Conservation (phyloP, 305 asterid genomes). For the Rubia peregrina region DNA sequence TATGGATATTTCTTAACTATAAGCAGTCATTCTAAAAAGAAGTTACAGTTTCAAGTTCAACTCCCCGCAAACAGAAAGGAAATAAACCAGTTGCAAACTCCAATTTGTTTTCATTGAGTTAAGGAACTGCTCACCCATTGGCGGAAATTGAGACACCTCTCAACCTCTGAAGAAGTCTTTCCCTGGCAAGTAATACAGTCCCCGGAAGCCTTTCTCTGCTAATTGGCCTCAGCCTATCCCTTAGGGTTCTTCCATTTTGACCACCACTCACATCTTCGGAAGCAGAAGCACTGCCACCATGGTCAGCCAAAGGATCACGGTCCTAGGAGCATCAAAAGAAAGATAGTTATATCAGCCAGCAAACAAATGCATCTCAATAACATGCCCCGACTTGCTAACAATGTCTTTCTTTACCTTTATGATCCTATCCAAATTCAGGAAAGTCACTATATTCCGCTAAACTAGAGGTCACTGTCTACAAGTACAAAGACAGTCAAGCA, state of each 20-base stretch:
- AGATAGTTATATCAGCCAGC: neutral
- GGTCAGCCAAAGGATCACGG: constrained; percentile 44
- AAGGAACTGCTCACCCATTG: constrained; percentile 37
- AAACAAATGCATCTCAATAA: constrained; percentile 1
- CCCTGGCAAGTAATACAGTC: constrained; percentile 82
- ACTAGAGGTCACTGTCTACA: neutral
- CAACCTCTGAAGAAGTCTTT: constrained; percentile 73
- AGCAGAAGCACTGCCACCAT: constrained; percentile 34
- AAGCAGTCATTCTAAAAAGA: neutral
- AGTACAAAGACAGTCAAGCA: neutral
- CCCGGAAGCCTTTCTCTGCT: constrained; percentile 75
- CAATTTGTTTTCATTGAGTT: neutral
- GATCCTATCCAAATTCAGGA: neutral
- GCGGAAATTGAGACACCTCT: constrained; percentile 63
- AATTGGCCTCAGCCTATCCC: constrained; percentile 35
- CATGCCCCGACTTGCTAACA: too few species aligned
- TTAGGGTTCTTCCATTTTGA: constrained; percentile 25
- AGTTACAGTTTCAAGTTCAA: neutral
- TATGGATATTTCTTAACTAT: neutral
- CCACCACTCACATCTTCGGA: constrained; percentile 26
- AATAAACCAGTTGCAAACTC: neutral
- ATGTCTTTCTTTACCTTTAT: too few species aligned
- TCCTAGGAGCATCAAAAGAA: constrained; percentile 40
- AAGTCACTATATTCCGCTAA: neutral
- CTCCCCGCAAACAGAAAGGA: neutral